Evolutionary conservation across 805 yeast genomes (phyloP).

Genomic region (Metschnikowia cubensis): DNA sequence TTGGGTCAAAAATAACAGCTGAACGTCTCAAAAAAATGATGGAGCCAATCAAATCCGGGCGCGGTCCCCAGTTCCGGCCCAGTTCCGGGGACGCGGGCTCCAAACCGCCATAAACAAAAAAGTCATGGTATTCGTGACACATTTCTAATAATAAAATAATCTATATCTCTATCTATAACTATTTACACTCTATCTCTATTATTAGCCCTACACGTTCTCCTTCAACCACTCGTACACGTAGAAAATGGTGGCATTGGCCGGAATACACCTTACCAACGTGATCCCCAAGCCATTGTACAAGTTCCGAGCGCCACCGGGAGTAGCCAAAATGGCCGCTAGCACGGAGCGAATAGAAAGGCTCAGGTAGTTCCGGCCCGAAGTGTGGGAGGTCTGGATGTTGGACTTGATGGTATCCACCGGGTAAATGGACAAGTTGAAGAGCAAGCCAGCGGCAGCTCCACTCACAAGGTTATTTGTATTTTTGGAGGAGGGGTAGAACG

Average conservation of each 20-base stretch:
- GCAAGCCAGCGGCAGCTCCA: slow-evolving; percentile 85
- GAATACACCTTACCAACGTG: slow-evolving; percentile 76
- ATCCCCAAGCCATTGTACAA: slow-evolving; percentile 84
- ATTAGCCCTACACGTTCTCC: slow-evolving; percentile 19
- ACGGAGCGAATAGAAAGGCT: slow-evolving; percentile 33
- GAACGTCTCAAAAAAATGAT: too few species aligned
- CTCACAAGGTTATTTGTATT: slow-evolving; percentile 58
- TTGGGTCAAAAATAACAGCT: too few species aligned
- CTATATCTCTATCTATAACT: too few species aligned
- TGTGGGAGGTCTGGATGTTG: slow-evolving; percentile 65
- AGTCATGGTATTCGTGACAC: too few species aligned
- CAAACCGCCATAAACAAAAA: too few species aligned
- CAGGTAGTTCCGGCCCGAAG: slow-evolving; percentile 20
- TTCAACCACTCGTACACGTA: slow-evolving; percentile 68
- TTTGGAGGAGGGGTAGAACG: slow-evolving; percentile 12
- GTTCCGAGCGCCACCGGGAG: slow-evolving; percentile 58
- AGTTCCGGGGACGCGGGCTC: too few species aligned
- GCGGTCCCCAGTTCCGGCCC: too few species aligned
- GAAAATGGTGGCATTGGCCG: slow-evolving; percentile 87
- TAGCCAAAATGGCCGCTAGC: slow-evolving; percentile 23
- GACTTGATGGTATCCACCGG: slow-evolving; percentile 92
- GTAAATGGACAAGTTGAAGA: slow-evolving; percentile 73
- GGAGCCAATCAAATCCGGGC: too few species aligned
- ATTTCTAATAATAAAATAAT: too few species aligned
- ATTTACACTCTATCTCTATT: background rate